These are phyloP conservation scores for Podila epicladia DNA, from an alignment of 192 early-diverging fungal species.

Conservation along the genomic window DNA sequence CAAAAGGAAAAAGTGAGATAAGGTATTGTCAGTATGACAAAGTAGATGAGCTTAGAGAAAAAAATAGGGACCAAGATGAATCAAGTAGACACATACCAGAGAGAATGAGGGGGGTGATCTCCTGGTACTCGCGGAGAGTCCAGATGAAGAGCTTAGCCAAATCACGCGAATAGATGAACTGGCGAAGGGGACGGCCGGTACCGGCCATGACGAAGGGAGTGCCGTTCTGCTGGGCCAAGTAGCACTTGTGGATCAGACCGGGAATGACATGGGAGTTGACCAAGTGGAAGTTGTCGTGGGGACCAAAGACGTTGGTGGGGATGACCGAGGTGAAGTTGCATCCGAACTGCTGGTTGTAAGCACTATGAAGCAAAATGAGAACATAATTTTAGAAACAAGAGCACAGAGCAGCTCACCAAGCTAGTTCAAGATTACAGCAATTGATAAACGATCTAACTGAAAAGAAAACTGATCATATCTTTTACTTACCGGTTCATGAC, in stretches of 20 bases:
- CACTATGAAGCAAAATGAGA: constrained; percentile 51
- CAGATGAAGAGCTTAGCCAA: constrained; percentile 84
- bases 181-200: constrained; percentile 80
- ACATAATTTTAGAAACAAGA: not conserved
- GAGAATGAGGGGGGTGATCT: constrained; percentile 83
- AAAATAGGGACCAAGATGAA: constrained; percentile 4
- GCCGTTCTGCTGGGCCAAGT: constrained; percentile 78
- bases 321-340: constrained; percentile 82
- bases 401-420: not conserved
- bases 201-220: constrained; percentile 82
- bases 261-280: constrained; percentile 86
- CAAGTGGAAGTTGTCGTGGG: constrained; percentile 82
- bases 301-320: constrained; percentile 87
- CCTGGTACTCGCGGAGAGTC: constrained; percentile 81
- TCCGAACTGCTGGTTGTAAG: constrained; percentile 83
- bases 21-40: not conserved
- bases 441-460: not conserved
- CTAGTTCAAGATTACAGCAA: not conserved
- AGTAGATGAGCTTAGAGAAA: not conserved
- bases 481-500: constrained; percentile 74
- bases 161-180: constrained; percentile 87
- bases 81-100: constrained; percentile 63
- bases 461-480: too few species aligned
- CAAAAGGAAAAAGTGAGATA: not conserved
- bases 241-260: constrained; percentile 84